phyloP scores from a whole-genome alignment of 2,329 filamentous ascomycete genomes.

The Metarhizium brunneum region DNA sequence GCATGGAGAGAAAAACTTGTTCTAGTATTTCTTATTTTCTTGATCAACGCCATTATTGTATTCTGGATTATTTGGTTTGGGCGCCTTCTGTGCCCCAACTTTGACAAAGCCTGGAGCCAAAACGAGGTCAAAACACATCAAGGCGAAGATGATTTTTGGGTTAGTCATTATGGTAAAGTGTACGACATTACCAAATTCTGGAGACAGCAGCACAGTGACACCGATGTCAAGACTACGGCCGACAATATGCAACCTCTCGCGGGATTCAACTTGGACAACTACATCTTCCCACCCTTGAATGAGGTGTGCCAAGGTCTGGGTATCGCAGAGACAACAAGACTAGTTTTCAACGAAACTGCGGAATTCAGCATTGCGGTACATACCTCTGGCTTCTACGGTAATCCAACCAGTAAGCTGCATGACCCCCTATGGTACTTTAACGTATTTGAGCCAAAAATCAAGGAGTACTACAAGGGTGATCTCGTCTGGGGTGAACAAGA shows the following conservation, averaged over 20 bases:
- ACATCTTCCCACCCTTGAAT: constrained; percentile 72
- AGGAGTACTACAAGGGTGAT: constrained; percentile 78
- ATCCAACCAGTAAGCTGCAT: constrained; percentile 48
- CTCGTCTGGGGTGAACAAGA: constrained; percentile 59
- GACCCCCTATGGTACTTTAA: constrained; percentile 67
- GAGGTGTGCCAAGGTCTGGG: constrained; percentile 68
- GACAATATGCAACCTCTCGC: constrained; percentile 68
- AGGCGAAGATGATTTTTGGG: constrained; percentile 71
- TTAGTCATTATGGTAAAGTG: constrained; percentile 77
- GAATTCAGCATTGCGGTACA: constrained; percentile 52
- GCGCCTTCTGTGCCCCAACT: constrained; percentile 78
- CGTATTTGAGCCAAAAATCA: constrained; percentile 68
- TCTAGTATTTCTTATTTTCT: constrained; percentile 66
- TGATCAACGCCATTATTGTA: constrained; percentile 73
- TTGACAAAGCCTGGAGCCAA: constrained; percentile 76
- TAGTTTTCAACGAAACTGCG: constrained; percentile 58
- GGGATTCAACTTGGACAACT: constrained; percentile 71
- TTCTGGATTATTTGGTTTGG: constrained; percentile 93
- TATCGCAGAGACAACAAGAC: constrained; percentile 40
- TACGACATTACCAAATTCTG: constrained; percentile 92
- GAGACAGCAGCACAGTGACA: constrained; percentile 75
- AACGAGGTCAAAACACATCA: constrained; percentile 62
- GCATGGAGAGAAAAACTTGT: constrained; percentile 96
- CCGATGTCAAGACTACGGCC: constrained; percentile 45
- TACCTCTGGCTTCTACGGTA: constrained; percentile 54